Evolutionary conservation across 257 asterid genomes (phyloP), one percentile per base, ranked within the genome.

Genomic region (Ligustrum vulgare): DNA sequence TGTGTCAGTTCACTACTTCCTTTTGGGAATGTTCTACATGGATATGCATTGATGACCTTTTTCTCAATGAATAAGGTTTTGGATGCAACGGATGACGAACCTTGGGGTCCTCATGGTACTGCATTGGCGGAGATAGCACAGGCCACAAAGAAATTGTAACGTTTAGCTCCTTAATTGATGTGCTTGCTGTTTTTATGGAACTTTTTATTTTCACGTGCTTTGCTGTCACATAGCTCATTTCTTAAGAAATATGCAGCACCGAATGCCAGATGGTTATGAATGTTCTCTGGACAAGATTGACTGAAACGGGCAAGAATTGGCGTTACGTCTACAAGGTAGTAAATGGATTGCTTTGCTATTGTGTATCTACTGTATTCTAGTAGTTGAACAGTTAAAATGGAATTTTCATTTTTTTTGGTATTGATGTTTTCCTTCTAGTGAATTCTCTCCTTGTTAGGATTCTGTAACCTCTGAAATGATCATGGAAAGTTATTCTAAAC

Each of bases 41-140:
- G 66, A 77, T 49, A 63, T 72, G 16, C 41, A 45, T 43, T 41
- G 70, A 49, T 58, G 67, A 9, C 4, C 78, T 69, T 69, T 83
- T 25, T 78, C 75, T 68, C 22, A 62, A 75, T 41, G 73, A 62
- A 28, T 67, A 79, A 93, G 98, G 98, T 90, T 79, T 75, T 93
- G 89, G 98, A 93, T 86, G 98, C 98, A 25, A 93, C 98, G 31
- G 98, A 93, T 70, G 96, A 93, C 47, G 98, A 93, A 80, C 97
- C 97, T 64, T 93, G 98, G 98, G 98, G 98, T 79, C 98, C 98
- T 82, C 98, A 93, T 79, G 98, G 98, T 72, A 91, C 98, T 43
- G 95, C 82, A 70, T 83, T 93, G 95, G 90, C 96, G 74, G 98
- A 93, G 88, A 91, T 93, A 69, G 96, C 98, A 71, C 91, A 81